Conservation (phyloP, 2,329 filamentous ascomycete species). For the Xylaria sp. region DNA sequence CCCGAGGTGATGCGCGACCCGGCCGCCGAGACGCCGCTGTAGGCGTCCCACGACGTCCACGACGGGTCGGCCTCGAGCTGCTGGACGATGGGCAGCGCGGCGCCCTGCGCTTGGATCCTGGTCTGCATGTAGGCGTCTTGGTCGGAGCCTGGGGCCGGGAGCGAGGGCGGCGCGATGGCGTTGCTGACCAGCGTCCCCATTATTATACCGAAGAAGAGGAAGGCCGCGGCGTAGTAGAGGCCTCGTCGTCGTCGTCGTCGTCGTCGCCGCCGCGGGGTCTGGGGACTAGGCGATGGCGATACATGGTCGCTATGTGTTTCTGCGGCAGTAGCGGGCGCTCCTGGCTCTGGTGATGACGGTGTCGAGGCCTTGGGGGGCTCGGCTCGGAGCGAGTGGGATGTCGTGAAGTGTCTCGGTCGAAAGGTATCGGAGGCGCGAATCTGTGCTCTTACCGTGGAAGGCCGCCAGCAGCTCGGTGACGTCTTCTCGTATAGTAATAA, state of each 20-base stretch:
- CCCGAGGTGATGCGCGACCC: conserved; percentile 54
- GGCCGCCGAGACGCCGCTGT: conserved; percentile 42
- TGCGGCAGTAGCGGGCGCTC: conserved; percentile 1
- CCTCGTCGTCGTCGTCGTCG: conserved; percentile 45
- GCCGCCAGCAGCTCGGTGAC: not conserved
- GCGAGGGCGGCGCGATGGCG: conserved; percentile 57
- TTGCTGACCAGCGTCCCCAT: conserved; percentile 54
- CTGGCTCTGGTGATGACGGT: not conserved
- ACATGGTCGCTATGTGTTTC: not conserved
- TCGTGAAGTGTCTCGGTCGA: conserved; percentile 31
- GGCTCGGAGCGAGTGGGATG: conserved; percentile 14
- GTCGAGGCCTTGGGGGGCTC: conserved; percentile 12
- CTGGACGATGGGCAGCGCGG: conserved; percentile 61
- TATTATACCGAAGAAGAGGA: conserved; percentile 56
- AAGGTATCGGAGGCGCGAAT: conserved; percentile 1
- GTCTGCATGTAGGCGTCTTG: conserved; percentile 56
- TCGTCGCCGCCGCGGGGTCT: conserved; percentile 45
- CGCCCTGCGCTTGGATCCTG: conserved; percentile 57
- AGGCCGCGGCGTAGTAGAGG: conserved; percentile 50
- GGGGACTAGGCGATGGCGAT: conserved; percentile 15
- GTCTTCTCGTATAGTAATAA: not conserved
- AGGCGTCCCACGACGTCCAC: conserved; percentile 57
- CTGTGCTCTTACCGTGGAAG: not conserved
- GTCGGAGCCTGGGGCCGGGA: conserved; percentile 53
- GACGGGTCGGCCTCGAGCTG: conserved; percentile 57